Conservation (phyloP, 345 rosid species). For the Murraya koenigii region DNA sequence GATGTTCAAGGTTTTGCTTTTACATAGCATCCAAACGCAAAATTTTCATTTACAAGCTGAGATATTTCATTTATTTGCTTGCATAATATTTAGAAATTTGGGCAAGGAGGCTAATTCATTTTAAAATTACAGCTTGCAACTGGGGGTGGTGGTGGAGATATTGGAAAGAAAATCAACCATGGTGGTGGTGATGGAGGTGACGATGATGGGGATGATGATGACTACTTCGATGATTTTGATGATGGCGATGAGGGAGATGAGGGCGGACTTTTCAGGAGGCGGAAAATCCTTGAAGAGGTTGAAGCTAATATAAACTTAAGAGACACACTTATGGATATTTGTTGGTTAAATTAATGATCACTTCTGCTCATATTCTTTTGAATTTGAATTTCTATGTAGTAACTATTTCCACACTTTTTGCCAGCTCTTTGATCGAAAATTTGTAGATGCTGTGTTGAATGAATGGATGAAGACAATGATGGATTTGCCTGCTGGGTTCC, state of each 20-base stretch:
- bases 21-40: neutral
- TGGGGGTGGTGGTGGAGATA: constrained; percentile 94
- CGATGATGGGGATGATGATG: constrained; percentile 92
- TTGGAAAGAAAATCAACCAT: constrained; percentile 74
- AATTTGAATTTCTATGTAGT: constrained; percentile 5
- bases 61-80: neutral
- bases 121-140: constrained; percentile 61
- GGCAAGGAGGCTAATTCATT: constrained; percentile 18
- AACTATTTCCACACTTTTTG: constrained; percentile 18
- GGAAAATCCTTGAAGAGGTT: constrained; percentile 88
- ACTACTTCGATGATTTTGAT: constrained; percentile 89
- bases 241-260: constrained; percentile 90
- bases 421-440: constrained; percentile 91
- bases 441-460: constrained; percentile 85
- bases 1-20: neutral
- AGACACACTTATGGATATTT: neutral
- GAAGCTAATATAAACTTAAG: constrained; percentile 3
- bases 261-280: constrained; percentile 82
- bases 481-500: constrained; percentile 96
- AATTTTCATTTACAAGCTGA: neutral
- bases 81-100: neutral
- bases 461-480: constrained; percentile 96
- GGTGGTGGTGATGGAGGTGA: constrained; percentile 99
- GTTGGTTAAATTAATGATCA: neutral
- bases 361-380: neutral